Evolutionary conservation across 129 eudicot species (phyloP).

Genomic region (Scalesia atractyloides): DNA sequence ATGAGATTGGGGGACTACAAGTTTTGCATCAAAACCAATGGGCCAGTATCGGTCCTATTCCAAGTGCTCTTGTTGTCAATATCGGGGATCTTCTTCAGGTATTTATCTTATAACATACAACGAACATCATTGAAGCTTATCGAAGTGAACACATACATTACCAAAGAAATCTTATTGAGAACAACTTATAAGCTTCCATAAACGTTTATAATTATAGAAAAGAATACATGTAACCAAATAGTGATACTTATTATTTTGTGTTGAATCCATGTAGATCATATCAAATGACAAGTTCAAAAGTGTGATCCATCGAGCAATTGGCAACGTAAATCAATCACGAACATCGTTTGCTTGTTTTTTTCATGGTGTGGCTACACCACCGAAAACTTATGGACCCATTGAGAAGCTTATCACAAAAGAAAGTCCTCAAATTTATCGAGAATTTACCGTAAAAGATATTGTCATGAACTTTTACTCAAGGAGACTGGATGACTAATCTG

Average conservation of each 20-base stretch:
- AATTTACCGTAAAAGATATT: constrained; percentile 31
- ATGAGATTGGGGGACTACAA: constrained; percentile 52
- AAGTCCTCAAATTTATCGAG: constrained; percentile 45
- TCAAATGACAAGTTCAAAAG: constrained; percentile 57
- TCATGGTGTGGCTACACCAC: constrained; percentile 20
- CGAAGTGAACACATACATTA: background rate
- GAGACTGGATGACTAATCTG: constrained; percentile 29
- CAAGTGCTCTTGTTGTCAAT: constrained; percentile 43
- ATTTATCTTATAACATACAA: background rate
- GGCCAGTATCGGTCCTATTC: constrained; percentile 42
- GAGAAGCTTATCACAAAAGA: constrained; percentile 46
- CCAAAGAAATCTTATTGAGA: too few species aligned
- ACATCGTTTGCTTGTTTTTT: constrained; percentile 49
- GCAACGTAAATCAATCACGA: constrained; percentile 44
- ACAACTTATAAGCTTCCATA: too few species aligned
- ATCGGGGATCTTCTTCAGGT: constrained; percentile 62
- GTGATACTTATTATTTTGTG: background rate
- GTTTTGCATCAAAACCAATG: constrained; percentile 46
- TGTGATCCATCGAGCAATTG: constrained; percentile 43
- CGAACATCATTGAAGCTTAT: too few species aligned
- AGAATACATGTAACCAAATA: background rate
- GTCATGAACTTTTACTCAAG: constrained; percentile 24
- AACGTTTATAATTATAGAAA: background rate
- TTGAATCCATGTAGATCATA: constrained; percentile 37
- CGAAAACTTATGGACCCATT: constrained; percentile 44